Evolutionary conservation across 345 rosid genomes (phyloP).

Genomic region (Eucalyptus viminalis): DNA sequence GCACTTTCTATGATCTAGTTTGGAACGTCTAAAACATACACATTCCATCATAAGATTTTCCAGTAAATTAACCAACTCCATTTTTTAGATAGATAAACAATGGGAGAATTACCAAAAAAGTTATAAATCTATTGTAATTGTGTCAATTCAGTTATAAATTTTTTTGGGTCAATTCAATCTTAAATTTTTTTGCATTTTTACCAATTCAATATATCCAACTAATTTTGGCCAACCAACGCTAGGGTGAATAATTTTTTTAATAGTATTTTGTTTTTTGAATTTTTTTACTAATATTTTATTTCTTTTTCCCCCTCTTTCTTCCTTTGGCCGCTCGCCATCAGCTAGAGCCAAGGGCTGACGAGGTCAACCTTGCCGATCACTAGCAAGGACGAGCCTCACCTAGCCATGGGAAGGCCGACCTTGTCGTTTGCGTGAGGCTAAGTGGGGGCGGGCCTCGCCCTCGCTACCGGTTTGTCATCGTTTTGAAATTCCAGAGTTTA

Average conservation of each 20-base stretch:
- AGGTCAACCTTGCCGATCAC: accelerated
- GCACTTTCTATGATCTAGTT: not conserved
- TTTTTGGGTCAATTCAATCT: accelerated
- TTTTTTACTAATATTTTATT: too few relatives aligned
- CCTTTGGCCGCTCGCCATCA: accelerated
- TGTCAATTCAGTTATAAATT: accelerated
- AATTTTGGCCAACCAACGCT: accelerated
- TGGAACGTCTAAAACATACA: not conserved
- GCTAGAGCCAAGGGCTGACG: accelerated
- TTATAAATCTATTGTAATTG: accelerated
- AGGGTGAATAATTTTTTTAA: too few relatives aligned
- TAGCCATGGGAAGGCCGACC: too few relatives aligned
- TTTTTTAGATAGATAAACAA: not conserved
- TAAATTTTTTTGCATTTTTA: too few relatives aligned
- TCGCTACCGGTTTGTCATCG: accelerated
- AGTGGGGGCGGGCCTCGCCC: too few relatives aligned
- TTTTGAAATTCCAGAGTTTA: not conserved
- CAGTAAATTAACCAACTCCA: not conserved
- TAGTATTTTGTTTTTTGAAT: too few relatives aligned
- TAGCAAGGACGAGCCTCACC: too few relatives aligned
- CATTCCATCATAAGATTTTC: not conserved
- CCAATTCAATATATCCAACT: accelerated
- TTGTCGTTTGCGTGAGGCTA: accelerated
- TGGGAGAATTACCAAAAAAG: too few relatives aligned
- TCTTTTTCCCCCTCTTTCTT: too few relatives aligned